Base-by-base conservation (phyloP, 1,284 basidiomycete genomes). In the Porogramme epimiltina region DNA sequence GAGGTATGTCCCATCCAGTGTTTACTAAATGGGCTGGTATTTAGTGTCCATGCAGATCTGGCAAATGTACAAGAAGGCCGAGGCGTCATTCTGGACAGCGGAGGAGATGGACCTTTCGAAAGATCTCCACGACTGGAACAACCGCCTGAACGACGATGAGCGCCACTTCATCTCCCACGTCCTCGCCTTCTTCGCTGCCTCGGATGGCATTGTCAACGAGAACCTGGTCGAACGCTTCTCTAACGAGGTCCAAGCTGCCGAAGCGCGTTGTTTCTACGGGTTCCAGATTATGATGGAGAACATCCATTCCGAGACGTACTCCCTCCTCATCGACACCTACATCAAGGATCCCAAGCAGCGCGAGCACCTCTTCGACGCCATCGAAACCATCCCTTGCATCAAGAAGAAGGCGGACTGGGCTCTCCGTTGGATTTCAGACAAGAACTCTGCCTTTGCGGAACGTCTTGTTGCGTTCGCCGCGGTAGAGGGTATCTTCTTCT, bases 251-350 rank as follows among this genome's bases (percentile, higher is more conserved):
- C 95, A 98, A 70, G 86, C 80, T 9, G 93, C 95, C 24, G 95
- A 98, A 74, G 96, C 95, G 11, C 91, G 95, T 34, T 97, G 92
- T 71, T 99, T 99, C 78, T 98, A 98, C 69, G 96, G 96, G 18
- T 98, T 98, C 81, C 96, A 98, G 69, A 96, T 98, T 70, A 98
- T 98, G 95, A 98, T 98, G 91, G 96, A 98, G 72, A 95, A 95
- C 70, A 89, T 95, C 45, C 93, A 95, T 72, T 96, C 95, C 3
- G 96, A 98, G 73, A 96, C 95, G 1, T 98, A 98, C 74, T 98
- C 96, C 4, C 88, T 99, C 39, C 87, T 98, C 64, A 97, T 99
- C 70, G 94, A 99, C 75, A 94, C 95, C 9, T 98, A 98, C 71
- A 95, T 98, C 75, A 94, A 93, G 70, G 96, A 98, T 63, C 76